Base-by-base conservation (phyloP, 1,284 basidiomycete species). In the Ustilago trichophora region DNA sequence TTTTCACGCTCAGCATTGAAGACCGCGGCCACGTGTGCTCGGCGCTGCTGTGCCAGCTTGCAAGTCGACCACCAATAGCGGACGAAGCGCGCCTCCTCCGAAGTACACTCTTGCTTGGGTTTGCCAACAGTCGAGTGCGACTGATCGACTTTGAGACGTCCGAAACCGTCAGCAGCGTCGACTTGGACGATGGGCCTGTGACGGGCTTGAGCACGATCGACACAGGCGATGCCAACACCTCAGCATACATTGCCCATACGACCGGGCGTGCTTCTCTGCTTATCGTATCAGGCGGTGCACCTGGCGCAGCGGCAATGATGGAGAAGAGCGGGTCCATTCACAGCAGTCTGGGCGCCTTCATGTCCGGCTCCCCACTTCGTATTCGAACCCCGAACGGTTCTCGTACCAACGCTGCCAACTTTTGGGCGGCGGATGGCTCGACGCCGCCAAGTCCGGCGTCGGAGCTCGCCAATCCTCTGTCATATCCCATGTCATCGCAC, bases 401-500 rank as follows among this genome's bases (percentile, higher is more conserved):
- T 21, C 55, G 49, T 35, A 34, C 50, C 25, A 65, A 50, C 18
- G 62, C 62, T 15, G 53, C 62, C 27, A 62, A 33, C 18, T 62
- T 70, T 21, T 70, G 67, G 67, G 54, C n/a, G n/a, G n/a, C 49
- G 1, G 67, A 62, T 18, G 45, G 37, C 22, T 70, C 67, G 38
- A 49, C 62, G 16, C 67, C 67, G n/a, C 62, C 67, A 3, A 70
- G 62, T 25, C 67, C 67, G 4, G 44, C 67, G 3, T 33, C 62
- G 13, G 67, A 70, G 32, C 36, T 62, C 5, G 41, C 49, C 29
- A 62, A 62, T 29, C 57, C 62, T 4, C 21, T 59, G 26, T 48
- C 62, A 15, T 70, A 70, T 25, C 67, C 67, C 3, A 66, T 70
- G 56, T 70, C 67, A 10, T 70, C 62, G 37, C 67, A 70, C 26